Base-by-base conservation (phyloP, 2,329 filamentous ascomycete species). In the Pseudocercospora eumusae region DNA sequence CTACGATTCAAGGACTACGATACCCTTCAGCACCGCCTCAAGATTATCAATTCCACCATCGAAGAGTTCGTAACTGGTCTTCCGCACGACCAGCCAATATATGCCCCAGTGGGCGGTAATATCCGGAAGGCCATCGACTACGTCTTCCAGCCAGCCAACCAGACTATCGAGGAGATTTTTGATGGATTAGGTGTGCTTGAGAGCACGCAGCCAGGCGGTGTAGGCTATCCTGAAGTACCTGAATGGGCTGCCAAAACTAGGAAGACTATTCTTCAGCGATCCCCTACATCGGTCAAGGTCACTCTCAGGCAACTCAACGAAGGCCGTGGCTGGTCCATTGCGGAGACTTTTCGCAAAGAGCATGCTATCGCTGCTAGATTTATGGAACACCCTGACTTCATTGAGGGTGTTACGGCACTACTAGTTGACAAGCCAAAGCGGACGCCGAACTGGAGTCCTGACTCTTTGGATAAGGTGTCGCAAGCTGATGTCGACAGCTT, bases 301-400 rank as follows among this genome's bases (percentile, higher is more conserved):
- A 83, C 93, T 1, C 84, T 96, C 60, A 84, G 86, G 68, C 91
- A 96, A 80, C 89, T 98, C 86, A 88, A 87, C 68, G 77, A 90
- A 54, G 92, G 91, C 63, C 79, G 80, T 68, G 74, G 81, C 33
- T 98, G 95, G 95, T 83, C 83, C 66, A 96, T 99, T 70, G 80
- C 84, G 15, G 85, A 96, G 77, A 88, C 93, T 0, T 99, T 98
- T 82, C 82, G 88, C 73, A 87, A 87, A 66, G 95, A 99, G 80
- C 85, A 95, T 77, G 84, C 89, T 73, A 92, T 99, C 63, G 92
- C 93, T 1, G 81, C 84, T 62, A 85, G 87, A 66, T 98, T 99
- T 81, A 98, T 99, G 93, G 83, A 83, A 60, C 89, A 95, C 75
- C 89, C 86, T 4, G 95, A 99, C 77, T 99, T 99, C 73, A 87